Conservation (phyloP, 2,329 filamentous ascomycete genomes). For the Trichoderma polysporum region DNA sequence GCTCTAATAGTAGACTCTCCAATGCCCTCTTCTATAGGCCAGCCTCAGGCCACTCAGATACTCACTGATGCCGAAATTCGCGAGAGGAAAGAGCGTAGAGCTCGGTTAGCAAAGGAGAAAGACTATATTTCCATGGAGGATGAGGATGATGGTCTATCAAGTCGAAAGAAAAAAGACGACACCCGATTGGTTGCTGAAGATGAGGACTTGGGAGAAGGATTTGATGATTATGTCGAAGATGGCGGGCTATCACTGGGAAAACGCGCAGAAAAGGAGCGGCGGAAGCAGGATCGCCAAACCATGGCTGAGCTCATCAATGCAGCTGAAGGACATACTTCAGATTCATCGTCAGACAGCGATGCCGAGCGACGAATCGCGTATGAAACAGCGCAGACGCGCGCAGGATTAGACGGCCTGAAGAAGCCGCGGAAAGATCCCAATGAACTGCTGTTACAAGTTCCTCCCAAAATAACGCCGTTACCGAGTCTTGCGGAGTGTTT, state of each 20-base stretch:
- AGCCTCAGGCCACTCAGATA: slow-evolving; percentile 51
- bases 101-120: slow-evolving; percentile 70
- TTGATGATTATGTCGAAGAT: slow-evolving; percentile 88
- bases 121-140: slow-evolving; percentile 66
- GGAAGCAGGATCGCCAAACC: slow-evolving; percentile 65
- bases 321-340: slow-evolving; percentile 66
- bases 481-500: slow-evolving; percentile 71
- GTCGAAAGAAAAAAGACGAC: slow-evolving; percentile 60
- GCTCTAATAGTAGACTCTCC: slow-evolving; percentile 61
- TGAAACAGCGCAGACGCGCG: slow-evolving; percentile 80
- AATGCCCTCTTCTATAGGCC: slow-evolving; percentile 33
- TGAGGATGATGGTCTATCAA: slow-evolving; percentile 44
- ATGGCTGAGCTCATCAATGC: slow-evolving; percentile 82
- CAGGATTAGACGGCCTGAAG: slow-evolving; percentile 75
- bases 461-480: slow-evolving; percentile 73
- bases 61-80: slow-evolving; percentile 81
- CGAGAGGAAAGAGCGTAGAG: slow-evolving; percentile 86
- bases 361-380: slow-evolving; percentile 76
- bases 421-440: slow-evolving; percentile 32
- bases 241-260: slow-evolving; percentile 75
- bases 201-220: slow-evolving; percentile 89
- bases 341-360: slow-evolving; percentile 67
- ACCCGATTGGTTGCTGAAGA: slow-evolving; percentile 80
- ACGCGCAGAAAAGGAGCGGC: slow-evolving; percentile 73
- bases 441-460: slow-evolving; percentile 53